These are phyloP conservation scores for Solanum rostratum DNA, from an alignment of 257 asterid species.

Conservation along the genomic window DNA sequence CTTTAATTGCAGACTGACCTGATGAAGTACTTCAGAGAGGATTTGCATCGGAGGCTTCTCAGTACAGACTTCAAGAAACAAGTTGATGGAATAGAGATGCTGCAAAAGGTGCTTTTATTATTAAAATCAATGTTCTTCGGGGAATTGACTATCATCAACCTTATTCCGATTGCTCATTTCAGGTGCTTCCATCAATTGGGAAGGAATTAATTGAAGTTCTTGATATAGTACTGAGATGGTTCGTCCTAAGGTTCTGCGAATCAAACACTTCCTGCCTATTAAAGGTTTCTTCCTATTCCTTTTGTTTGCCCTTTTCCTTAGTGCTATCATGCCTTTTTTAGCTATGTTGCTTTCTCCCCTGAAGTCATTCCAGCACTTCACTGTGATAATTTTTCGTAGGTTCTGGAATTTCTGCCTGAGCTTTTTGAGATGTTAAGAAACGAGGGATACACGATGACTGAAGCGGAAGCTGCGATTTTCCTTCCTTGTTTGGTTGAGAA, in stretches of 20 bases:
- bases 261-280: slow-evolving; percentile 86
- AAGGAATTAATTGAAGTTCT: slow-evolving; percentile 80
- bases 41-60: slow-evolving; percentile 76
- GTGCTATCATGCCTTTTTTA: background rate
- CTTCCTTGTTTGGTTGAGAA: slow-evolving; percentile 94
- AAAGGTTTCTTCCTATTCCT: slow-evolving; percentile 37
- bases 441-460: slow-evolving; percentile 80
- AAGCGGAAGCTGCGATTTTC: slow-evolving; percentile 94
- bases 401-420: slow-evolving; percentile 96
- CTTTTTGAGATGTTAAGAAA: slow-evolving; percentile 74
- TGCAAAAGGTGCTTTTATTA: slow-evolving; percentile 64
- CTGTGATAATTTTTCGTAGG: slow-evolving; percentile 33
- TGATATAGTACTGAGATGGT: slow-evolving; percentile 86
- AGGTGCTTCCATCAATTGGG: slow-evolving; percentile 73
- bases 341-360: background rate
- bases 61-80: slow-evolving; percentile 92
- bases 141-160: slow-evolving; percentile 6
- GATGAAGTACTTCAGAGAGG: slow-evolving; percentile 87
- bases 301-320: background rate
- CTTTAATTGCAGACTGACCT: slow-evolving; percentile 55
- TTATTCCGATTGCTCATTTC: slow-evolving; percentile 19
- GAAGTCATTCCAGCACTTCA: background rate
- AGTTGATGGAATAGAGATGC: slow-evolving; percentile 98
- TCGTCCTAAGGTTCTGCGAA: slow-evolving; percentile 87
- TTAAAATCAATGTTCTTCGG: background rate